phyloP scores from a whole-genome alignment of 2,329 filamentous ascomycete species.

The Fusarium avenaceum region DNA sequence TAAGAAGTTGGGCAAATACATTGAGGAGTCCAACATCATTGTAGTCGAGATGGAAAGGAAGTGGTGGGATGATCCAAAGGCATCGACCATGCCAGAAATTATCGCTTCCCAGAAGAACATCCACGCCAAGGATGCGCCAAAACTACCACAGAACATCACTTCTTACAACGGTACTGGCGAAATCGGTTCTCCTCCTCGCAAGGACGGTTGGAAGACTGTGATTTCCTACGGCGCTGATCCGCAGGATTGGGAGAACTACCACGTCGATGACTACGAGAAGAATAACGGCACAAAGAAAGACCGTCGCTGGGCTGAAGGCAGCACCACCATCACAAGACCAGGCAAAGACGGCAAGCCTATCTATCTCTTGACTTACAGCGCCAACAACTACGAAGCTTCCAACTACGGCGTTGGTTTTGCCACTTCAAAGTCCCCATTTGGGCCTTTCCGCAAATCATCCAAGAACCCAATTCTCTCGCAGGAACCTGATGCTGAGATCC shows the following conservation, averaged over 20 bases:
- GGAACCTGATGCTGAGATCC: constrained; percentile 45
- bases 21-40: constrained; percentile 57
- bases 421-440: constrained; percentile 51
- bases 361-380: constrained; percentile 47
- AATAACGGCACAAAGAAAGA: constrained; percentile 55
- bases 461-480: constrained; percentile 53
- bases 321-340: constrained; percentile 49
- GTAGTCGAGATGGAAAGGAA: constrained; percentile 53
- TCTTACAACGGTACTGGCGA: constrained; percentile 55
- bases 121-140: constrained; percentile 47
- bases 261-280: constrained; percentile 52
- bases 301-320: constrained; percentile 55
- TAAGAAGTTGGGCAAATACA: constrained; percentile 51
- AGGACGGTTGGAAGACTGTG: constrained; percentile 55
- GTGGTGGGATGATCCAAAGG: constrained; percentile 55
- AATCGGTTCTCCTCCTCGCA: constrained; percentile 52
- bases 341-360: constrained; percentile 44
- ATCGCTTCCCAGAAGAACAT: constrained; percentile 48
- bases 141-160: constrained; percentile 50
- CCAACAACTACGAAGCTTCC: constrained; percentile 56
- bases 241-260: constrained; percentile 55
- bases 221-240: constrained; percentile 55
- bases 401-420: constrained; percentile 56
- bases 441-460: constrained; percentile 52
- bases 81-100: constrained; percentile 54